phyloP scores from a whole-genome alignment of 1,284 basidiomycete genomes.

The Malassezia slooffiae region DNA sequence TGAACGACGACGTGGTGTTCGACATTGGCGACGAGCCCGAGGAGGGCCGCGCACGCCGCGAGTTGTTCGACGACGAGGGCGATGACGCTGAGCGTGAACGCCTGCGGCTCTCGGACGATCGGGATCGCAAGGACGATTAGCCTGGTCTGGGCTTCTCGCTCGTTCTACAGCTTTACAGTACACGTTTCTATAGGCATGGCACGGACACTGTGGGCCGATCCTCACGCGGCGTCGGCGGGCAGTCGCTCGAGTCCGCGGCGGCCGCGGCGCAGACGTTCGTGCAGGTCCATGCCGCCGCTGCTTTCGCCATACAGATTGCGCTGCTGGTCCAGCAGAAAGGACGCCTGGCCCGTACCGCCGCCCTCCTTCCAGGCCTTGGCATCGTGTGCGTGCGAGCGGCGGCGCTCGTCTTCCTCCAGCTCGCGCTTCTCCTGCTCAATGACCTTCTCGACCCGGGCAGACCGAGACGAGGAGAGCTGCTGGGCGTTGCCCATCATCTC shows the following conservation, averaged over 20 bases:
- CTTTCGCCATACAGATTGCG: constrained; percentile 24
- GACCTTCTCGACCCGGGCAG: constrained; percentile 26
- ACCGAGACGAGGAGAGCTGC: too few relatives aligned
- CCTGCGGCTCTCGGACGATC: not conserved
- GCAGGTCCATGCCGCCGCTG: constrained; percentile 20
- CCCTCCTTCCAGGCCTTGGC: constrained; percentile 17
- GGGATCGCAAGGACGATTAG: too few relatives aligned
- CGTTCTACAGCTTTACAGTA: not conserved
- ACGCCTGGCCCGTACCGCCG: constrained; percentile 21
- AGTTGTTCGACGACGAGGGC: not conserved
- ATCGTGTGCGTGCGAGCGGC: constrained; percentile 24
- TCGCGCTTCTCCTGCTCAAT: constrained; percentile 25
- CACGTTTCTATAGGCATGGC: not conserved
- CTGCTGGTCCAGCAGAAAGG: constrained; percentile 36
- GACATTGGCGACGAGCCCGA: constrained; percentile 33
- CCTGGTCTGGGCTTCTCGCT: not conserved
- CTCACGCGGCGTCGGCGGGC: constrained; percentile 6
- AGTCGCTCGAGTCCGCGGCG: constrained; percentile 23
- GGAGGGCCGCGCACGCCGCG: constrained; percentile 4
- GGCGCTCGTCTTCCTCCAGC: constrained; percentile 22
- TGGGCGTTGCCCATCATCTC: constrained; percentile 70
- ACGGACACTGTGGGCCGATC: too few relatives aligned
- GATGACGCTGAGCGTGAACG: not conserved
- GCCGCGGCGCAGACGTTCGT: constrained; percentile 25
- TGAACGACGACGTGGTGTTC: constrained; percentile 27